phyloP scores from a whole-genome alignment of 768 basidiomycete species.

The Boletus reticuloceps region DNA sequence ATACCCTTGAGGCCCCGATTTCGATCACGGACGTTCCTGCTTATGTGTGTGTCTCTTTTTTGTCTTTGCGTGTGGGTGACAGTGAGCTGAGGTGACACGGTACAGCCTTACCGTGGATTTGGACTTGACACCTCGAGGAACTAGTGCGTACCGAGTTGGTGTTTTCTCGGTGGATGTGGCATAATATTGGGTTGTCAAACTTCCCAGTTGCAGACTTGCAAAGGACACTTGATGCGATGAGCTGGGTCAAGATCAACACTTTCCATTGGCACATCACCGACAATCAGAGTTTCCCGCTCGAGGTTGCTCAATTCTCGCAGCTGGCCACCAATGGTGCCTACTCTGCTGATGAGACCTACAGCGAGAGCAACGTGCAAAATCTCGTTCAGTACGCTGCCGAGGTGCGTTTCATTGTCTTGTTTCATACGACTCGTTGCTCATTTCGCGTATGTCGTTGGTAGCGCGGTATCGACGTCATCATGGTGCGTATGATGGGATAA shows the following conservation, averaged over 20 bases:
- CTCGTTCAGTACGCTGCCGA: constrained; percentile 68
- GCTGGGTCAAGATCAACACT: constrained; percentile 57
- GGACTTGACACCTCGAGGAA: constrained; percentile 47
- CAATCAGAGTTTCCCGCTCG: constrained; percentile 77
- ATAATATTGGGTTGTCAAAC: constrained; percentile 14
- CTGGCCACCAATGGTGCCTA: constrained; percentile 70
- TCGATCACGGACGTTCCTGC: constrained; percentile 45
- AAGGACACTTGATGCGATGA: constrained; percentile 52
- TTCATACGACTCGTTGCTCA: not conserved
- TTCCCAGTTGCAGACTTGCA: constrained; percentile 38
- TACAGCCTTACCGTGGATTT: constrained; percentile 39
- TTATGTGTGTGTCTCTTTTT: constrained; percentile 33
- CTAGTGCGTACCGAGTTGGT: constrained; percentile 28
- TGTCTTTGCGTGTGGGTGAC: not conserved
- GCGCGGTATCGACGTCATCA: constrained; percentile 72
- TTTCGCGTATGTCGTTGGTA: constrained; percentile 16
- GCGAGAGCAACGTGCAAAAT: constrained; percentile 49
- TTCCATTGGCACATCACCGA: constrained; percentile 88
- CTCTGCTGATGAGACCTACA: constrained; percentile 52
- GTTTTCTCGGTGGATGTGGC: not conserved
- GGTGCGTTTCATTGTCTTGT: constrained; percentile 40
- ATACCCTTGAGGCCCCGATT: constrained; percentile 40
- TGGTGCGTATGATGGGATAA: constrained; percentile 31
- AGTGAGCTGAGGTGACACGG: not conserved
- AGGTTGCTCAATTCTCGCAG: constrained; percentile 58